Percentiles rank a stretch among this genome's conserved stretches.
Conservation (phyloP, 2,329 filamentous ascomycete species). For the Pseudogymnoascus sp. region DNA sequence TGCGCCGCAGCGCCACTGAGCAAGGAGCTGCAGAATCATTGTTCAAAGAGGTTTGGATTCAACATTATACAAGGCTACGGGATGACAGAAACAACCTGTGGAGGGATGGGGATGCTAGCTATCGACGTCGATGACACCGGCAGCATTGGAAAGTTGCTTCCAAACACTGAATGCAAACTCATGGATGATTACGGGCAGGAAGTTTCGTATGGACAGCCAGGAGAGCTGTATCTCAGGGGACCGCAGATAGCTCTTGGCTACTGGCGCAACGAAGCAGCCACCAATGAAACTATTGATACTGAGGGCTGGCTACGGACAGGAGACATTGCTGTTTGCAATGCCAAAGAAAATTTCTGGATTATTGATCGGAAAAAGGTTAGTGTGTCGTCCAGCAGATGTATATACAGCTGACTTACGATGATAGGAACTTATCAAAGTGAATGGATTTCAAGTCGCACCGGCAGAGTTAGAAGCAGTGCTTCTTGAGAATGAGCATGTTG, state of each 20-base stretch:
- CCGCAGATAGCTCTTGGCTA: constrained; percentile 54
- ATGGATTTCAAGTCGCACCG: constrained; percentile 52
- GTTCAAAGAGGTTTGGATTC: constrained; percentile 36
- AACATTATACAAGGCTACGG: constrained; percentile 49
- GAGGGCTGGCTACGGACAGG: constrained; percentile 55
- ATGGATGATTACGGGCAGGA: constrained; percentile 47
- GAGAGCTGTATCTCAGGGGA: constrained; percentile 47
- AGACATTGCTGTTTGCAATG: constrained; percentile 44
- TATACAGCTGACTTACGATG: not conserved
- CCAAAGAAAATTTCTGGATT: constrained; percentile 42
- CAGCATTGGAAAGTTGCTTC: constrained; percentile 45
- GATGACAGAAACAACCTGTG: constrained; percentile 49
- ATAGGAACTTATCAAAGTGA: constrained; percentile 50
- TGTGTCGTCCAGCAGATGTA: not conserved
- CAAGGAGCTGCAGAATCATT: constrained; percentile 37
- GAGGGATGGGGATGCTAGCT: constrained; percentile 36
- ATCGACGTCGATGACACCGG: constrained; percentile 35
- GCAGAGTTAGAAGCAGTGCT: constrained; percentile 49
- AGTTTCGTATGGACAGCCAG: constrained; percentile 39
- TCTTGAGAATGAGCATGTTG: constrained; percentile 43
- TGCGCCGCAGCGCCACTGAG: constrained; percentile 48
- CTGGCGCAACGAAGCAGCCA: constrained; percentile 49
- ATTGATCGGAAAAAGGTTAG: constrained; percentile 44
- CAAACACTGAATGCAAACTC: constrained; percentile 47
- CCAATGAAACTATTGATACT: constrained; percentile 39